Evolutionary conservation across 2,329 filamentous ascomycete genomes (phyloP).

Genomic region (Trichocomaceae sp.): DNA sequence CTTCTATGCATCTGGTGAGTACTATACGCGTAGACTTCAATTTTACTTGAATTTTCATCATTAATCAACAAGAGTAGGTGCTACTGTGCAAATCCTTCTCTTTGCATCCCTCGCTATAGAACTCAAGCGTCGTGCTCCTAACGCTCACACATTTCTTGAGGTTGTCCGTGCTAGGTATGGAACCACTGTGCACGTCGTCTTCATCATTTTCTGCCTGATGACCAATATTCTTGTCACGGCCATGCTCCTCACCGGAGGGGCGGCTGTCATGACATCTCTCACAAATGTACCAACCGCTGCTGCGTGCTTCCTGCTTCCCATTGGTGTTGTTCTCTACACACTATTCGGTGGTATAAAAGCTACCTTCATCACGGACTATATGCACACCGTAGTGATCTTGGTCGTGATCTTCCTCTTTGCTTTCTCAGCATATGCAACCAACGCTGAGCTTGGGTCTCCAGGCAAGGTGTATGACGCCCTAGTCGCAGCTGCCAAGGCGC

Average conservation of each 20-base stretch:
- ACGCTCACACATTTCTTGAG: slow-evolving; percentile 12
- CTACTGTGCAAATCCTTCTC: too few species aligned
- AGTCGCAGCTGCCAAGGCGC: slow-evolving; percentile 36
- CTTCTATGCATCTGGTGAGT: slow-evolving; percentile 9
- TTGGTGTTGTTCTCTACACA: slow-evolving; percentile 36
- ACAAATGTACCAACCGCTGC: slow-evolving; percentile 25
- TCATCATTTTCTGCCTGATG: slow-evolving; percentile 1
- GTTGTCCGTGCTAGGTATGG: slow-evolving; percentile 6
- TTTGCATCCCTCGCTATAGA: background rate
- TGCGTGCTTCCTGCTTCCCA: slow-evolving; percentile 41
- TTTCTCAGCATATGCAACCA: slow-evolving; percentile 41
- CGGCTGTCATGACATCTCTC: too few species aligned
- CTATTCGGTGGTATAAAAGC: slow-evolving; percentile 38
- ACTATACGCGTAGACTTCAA: too few species aligned
- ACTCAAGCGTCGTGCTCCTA: slow-evolving; percentile 4
- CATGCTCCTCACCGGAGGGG: too few species aligned
- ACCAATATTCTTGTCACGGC: background rate
- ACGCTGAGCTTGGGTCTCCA: slow-evolving; percentile 43
- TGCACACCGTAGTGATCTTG: slow-evolving; percentile 6
- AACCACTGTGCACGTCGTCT: slow-evolving; percentile 1
- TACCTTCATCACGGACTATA: slow-evolving; percentile 17
- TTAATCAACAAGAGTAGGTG: too few species aligned
- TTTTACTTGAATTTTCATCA: too few species aligned
- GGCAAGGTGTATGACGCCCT: slow-evolving; percentile 47
- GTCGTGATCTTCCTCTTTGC: slow-evolving; percentile 36